phyloP scores from a whole-genome alignment of 208 protist genomes.

The Crithidia mellificae region DNA sequence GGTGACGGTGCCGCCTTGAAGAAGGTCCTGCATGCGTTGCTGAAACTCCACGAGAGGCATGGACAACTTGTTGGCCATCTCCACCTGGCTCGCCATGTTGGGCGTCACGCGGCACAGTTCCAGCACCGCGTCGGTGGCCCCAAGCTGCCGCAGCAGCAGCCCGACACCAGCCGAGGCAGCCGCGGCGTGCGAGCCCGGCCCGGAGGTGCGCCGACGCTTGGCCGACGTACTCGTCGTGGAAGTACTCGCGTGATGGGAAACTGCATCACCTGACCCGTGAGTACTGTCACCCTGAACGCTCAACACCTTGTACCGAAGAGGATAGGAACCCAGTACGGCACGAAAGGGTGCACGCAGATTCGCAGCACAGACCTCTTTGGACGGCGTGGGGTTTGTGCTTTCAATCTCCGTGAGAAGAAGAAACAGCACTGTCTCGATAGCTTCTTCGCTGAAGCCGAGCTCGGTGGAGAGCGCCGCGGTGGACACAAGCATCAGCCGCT shows the following conservation, averaged over 20 bases:
- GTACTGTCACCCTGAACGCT: conserved; percentile 7
- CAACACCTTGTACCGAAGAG: conserved; percentile 52
- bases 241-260: too few species aligned
- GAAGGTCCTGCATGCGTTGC: conserved; percentile 65
- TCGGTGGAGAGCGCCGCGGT: conserved; percentile 52
- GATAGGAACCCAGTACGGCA: conserved; percentile 45
- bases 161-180: conserved; percentile 37
- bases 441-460: conserved; percentile 67
- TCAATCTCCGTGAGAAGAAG: conserved; percentile 42
- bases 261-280: background rate
- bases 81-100: conserved; percentile 53
- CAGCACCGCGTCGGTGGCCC: conserved; percentile 60
- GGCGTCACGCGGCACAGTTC: conserved; percentile 45
- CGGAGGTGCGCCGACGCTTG: background rate
- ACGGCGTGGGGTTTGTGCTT: background rate
- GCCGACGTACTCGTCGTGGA: too few species aligned
- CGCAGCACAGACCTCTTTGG: background rate
- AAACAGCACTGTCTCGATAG: conserved; percentile 83
- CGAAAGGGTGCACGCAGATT: conserved; percentile 32
- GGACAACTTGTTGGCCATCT: conserved; percentile 54
- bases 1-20: conserved; percentile 31
- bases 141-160: conserved; percentile 60
- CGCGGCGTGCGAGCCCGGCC: background rate
- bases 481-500: conserved; percentile 62
- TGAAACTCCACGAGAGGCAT: conserved; percentile 65